Evolutionary conservation across 2,329 filamentous ascomycete genomes (phyloP), one percentile per base, ranked within the genome.

Genomic region (Lachnellula arida): DNA sequence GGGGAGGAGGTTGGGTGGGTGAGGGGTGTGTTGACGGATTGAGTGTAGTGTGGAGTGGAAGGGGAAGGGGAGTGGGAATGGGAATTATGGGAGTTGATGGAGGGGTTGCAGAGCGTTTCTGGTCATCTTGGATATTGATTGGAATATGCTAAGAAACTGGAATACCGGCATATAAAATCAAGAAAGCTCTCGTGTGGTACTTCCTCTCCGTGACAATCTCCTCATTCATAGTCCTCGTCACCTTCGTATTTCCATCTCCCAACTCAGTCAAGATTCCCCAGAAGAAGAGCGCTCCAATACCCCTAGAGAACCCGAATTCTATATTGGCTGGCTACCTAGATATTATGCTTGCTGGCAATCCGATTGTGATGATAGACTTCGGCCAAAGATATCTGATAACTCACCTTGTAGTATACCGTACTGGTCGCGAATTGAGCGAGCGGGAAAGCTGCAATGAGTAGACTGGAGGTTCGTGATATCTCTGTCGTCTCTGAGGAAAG

Each of bases 391-490:
- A 65, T 85, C 81, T 6, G 87, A 84, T 3, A 91, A 73, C 0
- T 87, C 78, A 0, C 91, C 91, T 91, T 91, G 96, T 58, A 90
- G 71, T 70, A n/a, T n/a, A n/a, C n/a, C n/a, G n/a, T n/a, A n/a
- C n/a, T n/a, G n/a, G n/a, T n/a, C n/a, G n/a, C n/a, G n/a, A n/a
- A n/a, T n/a, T n/a, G n/a, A n/a, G n/a, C n/a, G n/a, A n/a, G n/a
- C n/a, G n/a, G n/a, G n/a, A n/a, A n/a, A n/a, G n/a, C n/a, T n/a
- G n/a, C n/a, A n/a, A n/a, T n/a, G n/a, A n/a, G n/a, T n/a, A n/a
- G n/a, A n/a, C n/a, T n/a, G n/a, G n/a, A n/a, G 96, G 1, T 90
- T 95, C 22, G 89, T 68, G 66, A 93, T 93, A 69, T 96, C 22
- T 22, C 22, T 22, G 22, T 91, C 0, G 88, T 86, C 0, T 85